Conservation (phyloP, 176 grass and related monocot species). For the Poa annua region DNA sequence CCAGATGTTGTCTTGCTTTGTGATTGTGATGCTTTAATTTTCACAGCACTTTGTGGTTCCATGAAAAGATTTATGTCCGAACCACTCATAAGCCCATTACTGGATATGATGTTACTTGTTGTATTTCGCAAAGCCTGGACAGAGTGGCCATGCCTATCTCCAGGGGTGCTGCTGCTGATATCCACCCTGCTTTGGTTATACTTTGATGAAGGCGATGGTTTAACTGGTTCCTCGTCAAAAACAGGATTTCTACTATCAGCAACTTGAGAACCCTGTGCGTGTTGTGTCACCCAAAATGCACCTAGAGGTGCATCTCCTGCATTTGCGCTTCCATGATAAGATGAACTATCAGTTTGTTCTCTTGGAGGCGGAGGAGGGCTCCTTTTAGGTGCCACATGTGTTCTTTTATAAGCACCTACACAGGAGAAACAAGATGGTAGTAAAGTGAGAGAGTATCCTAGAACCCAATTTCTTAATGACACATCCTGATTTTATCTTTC, state of each 20-base stretch:
- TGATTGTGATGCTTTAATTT: conserved; percentile 46
- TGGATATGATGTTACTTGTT: conserved; percentile 41
- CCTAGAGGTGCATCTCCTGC: conserved; percentile 59
- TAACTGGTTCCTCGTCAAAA: conserved; percentile 62
- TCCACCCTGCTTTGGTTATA: conserved; percentile 48
- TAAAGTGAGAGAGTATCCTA: conserved; percentile 30
- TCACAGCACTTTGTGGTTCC: conserved; percentile 45
- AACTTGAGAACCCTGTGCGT: conserved; percentile 51
- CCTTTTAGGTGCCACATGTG: conserved; percentile 62
- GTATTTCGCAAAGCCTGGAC: conserved; percentile 41
- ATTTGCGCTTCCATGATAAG: conserved; percentile 46
- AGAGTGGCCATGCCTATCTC: conserved; percentile 46
- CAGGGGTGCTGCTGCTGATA: conserved; percentile 39
- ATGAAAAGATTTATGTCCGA: conserved; percentile 49
- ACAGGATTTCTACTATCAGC: conserved; percentile 48
- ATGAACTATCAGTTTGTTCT: conserved; percentile 58
- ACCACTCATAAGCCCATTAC: conserved; percentile 35
- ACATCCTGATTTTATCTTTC: background rate
- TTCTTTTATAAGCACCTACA: conserved; percentile 60
- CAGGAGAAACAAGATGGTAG: conserved; percentile 21
- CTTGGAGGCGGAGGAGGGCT: conserved; percentile 70
- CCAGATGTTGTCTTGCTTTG: conserved; percentile 42
- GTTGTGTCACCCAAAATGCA: conserved; percentile 77
- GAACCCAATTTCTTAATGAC: conserved; percentile 15
- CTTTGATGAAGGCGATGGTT: conserved; percentile 48